A percentile compares a stretch with the other conserved stretches of the same genome.
Conservation (phyloP, 768 basidiomycete species). For the Leccinum disarticulatum region DNA sequence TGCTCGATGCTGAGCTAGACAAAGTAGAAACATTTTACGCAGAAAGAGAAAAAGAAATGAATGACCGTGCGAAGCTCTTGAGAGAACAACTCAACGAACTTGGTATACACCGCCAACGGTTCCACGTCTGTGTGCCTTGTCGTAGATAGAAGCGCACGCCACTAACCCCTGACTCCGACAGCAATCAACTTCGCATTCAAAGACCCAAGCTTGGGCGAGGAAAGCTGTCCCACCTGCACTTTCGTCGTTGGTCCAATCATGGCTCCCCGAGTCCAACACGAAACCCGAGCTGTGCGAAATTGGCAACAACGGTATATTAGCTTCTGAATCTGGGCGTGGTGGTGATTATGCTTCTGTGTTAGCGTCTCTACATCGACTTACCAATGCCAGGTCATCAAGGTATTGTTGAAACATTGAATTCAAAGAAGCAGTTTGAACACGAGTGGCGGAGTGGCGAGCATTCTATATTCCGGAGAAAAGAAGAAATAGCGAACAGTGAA, state of each 20-base stretch:
- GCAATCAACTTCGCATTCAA: slow-evolving; percentile 10
- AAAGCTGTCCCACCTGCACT: slow-evolving; percentile 3
- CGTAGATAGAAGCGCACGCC: neutral
- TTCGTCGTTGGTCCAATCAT: neutral
- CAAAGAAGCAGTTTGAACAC: neutral
- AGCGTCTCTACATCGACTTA: neutral
- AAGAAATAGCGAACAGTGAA: neutral
- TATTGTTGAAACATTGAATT: neutral
- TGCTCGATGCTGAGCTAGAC: slow-evolving; percentile 73
- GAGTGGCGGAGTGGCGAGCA: neutral
- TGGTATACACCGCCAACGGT: slow-evolving; percentile 58
- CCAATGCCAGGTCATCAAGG: slow-evolving; percentile 1
- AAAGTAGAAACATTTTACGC: slow-evolving; percentile 86
- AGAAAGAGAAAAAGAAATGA: slow-evolving; percentile 65
- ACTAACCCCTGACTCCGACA: slow-evolving; percentile 2
- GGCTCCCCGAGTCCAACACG: neutral
- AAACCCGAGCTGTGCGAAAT: neutral
- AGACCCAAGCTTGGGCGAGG: slow-evolving; percentile 11
- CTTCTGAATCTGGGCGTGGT: slow-evolving; percentile 19
- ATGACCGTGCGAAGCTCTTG: slow-evolving; percentile 44
- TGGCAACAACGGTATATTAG: neutral
- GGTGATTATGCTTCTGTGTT: slow-evolving; percentile 3
- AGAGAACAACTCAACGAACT: slow-evolving; percentile 75
- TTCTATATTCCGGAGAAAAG: neutral
- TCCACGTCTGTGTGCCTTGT: slow-evolving; percentile 45